Evolutionary conservation across 2,329 filamentous ascomycete species (phyloP), one percentile per base, ranked within the genome.

Genomic region (Xylaria arbuscula): DNA sequence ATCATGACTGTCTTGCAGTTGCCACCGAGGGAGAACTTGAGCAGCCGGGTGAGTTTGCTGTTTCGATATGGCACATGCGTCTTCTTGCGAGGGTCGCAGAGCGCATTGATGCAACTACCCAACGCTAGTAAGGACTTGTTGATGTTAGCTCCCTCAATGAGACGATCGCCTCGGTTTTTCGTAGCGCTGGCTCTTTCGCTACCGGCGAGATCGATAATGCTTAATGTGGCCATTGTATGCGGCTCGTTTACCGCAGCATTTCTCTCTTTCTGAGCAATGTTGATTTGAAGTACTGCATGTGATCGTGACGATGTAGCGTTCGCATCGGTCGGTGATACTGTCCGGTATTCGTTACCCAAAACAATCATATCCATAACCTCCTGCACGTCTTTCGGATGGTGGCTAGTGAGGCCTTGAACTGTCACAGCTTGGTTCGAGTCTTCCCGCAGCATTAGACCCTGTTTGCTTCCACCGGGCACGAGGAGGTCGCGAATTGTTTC

Each of bases 1-100:
- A 99, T 98, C 96, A 99, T 99, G 79, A 99, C 96, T 0, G 96
- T 99, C 82, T 94, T 97, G 86, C 96, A 99, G 80, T 99, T 99
- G 2, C 96, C 96, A 36, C 96, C 96, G 0, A 99, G 88, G 0
- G 95, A 97, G 81, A 99, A 99, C 77, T 99, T 99, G 62, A 99
- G 88, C 4, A 99, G 85, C 62, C 96, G 90, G 0, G 96, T 99
- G 63, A 99, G 90, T 77, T 98, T 99, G 72, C 95, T 98, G 83
- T 99, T 98, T 75, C 96, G 90, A 83, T 99, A 99, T 0, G 96
- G 96, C 15, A 99, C 92, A 80, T 99, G 96, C 73, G 97, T 96
- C 72, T 89, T 91, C 82, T 96, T 97, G 60, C 93, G 89, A 4
- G 93, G 89, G 77, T 99, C 96, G 82, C 96, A 99, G 17, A 99